phyloP scores from a whole-genome alignment of 2,329 filamentous ascomycete genomes.

The Monosporascus sp. region DNA sequence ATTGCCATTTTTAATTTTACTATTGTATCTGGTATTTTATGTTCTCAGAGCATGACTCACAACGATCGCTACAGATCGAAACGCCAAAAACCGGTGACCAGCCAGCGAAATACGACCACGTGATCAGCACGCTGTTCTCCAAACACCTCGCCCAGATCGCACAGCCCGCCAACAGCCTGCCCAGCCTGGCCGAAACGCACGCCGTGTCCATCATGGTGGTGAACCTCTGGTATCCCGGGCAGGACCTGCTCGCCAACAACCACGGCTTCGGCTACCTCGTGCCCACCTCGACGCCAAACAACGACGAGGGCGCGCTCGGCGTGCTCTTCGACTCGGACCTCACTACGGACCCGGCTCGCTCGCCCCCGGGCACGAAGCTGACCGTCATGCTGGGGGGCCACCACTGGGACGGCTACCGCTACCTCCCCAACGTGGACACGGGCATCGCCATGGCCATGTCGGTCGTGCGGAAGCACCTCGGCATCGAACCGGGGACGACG shows the following conservation, averaged over 20 bases:
- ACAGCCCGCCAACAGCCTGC: slow-evolving; percentile 31
- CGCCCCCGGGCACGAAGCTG: slow-evolving; percentile 66
- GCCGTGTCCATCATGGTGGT: slow-evolving; percentile 86
- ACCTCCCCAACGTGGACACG: slow-evolving; percentile 58
- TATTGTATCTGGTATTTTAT: no score
- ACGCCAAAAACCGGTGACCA: slow-evolving; percentile 17
- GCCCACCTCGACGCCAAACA: slow-evolving; percentile 68
- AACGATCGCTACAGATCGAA: slow-evolving; percentile 22
- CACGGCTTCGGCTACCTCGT: slow-evolving; percentile 89
- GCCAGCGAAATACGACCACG: slow-evolving; percentile 44
- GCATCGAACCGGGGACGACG: slow-evolving; percentile 51
- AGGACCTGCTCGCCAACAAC: slow-evolving; percentile 55
- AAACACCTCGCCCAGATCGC: slow-evolving; percentile 37
- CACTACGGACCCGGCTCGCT: neutral
- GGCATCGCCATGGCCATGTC: slow-evolving; percentile 65
- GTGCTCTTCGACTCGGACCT: slow-evolving; percentile 86
- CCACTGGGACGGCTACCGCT: slow-evolving; percentile 68
- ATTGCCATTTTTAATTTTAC: neutral
- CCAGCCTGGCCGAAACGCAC: slow-evolving; percentile 48
- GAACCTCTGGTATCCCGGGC: slow-evolving; percentile 75
- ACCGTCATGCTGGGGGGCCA: slow-evolving; percentile 95
- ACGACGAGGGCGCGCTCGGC: slow-evolving; percentile 79
- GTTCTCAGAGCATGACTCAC: neutral
- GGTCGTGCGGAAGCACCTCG: slow-evolving; percentile 69
- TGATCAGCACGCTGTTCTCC: slow-evolving; percentile 60